A percentile compares a stretch with the other conserved stretches of the same genome.
Conservation (phyloP, 179 eudicot species). For the Carnegiea gigantea region DNA sequence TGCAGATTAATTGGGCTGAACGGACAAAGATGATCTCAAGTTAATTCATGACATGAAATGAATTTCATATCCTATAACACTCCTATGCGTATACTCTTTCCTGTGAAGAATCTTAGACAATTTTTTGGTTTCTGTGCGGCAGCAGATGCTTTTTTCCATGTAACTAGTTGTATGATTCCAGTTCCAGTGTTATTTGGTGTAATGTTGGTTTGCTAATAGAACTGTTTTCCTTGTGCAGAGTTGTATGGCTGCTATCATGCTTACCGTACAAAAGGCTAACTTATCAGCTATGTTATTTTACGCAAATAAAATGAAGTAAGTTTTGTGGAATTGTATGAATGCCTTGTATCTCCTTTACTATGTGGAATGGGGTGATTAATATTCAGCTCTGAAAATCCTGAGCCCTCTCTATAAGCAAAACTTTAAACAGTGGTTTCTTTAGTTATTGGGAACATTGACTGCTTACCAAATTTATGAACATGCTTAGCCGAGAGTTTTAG, state of each 20-base stretch:
- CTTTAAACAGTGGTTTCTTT: background rate
- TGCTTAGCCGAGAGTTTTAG: background rate
- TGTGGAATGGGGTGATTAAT: no score
- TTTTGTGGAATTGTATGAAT: background rate
- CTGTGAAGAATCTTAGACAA: background rate
- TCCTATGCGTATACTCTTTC: no score
- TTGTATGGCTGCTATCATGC: slow-evolving; percentile 80
- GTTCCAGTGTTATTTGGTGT: background rate
- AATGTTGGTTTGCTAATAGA: slow-evolving; percentile 3
- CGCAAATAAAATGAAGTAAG: slow-evolving; percentile 56
- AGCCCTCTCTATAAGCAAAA: background rate
- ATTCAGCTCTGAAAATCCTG: background rate
- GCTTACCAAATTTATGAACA: background rate
- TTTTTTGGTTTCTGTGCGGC: background rate
- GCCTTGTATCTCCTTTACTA: background rate
- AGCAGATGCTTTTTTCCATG: background rate
- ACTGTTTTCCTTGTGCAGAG: slow-evolving; percentile 41
- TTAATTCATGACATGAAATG: no score
- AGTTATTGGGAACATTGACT: background rate
- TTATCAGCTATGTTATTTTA: slow-evolving; percentile 66
- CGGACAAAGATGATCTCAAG: background rate
- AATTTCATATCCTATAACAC: no score
- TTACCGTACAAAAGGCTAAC: slow-evolving; percentile 85
- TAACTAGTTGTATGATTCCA: background rate
- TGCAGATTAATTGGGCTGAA: background rate